A percentile compares a stretch with the other conserved stretches of the same genome.
Evolutionary conservation across 2,329 filamentous ascomycete genomes (phyloP).

Genomic region (Arthrobotrys megalospora): DNA sequence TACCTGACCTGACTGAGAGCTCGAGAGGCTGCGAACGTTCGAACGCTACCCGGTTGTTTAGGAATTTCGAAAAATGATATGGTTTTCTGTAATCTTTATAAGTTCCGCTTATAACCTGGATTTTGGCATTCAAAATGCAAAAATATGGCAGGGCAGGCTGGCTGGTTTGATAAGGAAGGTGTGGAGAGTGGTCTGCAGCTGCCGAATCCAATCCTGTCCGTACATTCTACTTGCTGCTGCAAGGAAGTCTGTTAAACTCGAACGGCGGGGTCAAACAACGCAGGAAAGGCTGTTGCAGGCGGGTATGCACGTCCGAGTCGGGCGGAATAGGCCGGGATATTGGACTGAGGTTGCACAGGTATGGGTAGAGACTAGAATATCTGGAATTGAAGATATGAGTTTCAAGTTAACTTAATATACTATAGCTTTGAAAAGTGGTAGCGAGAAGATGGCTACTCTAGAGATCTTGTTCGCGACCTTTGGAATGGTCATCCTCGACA

Average conservation of each 20-base stretch:
- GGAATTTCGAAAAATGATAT: constrained; percentile 2
- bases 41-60: constrained; percentile 1
- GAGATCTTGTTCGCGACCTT: constrained; percentile 42
- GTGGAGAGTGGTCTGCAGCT: constrained; percentile 39
- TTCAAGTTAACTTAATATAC: background rate
- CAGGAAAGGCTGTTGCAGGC: constrained; percentile 20
- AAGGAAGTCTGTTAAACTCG: background rate
- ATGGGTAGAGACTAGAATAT: background rate
- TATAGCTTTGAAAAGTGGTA: too few relatives aligned
- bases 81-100: background rate
- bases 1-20: background rate
- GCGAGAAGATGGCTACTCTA: constrained; percentile 6
- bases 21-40: too few relatives aligned
- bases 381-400: background rate
- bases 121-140: background rate
- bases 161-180: constrained; percentile 49
- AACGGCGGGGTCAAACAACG: constrained; percentile 19
- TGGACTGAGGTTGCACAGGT: constrained; percentile 24
- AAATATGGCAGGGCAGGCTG: constrained; percentile 16
- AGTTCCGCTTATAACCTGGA: background rate
- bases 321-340: constrained; percentile 17
- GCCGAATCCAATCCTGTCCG: constrained; percentile 33
- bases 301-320: constrained; percentile 21
- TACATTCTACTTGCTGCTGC: background rate
- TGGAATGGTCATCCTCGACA: constrained; percentile 54